Conservation (phyloP, 164 flowering plant species). For the Nelumbo lutea region DNA sequence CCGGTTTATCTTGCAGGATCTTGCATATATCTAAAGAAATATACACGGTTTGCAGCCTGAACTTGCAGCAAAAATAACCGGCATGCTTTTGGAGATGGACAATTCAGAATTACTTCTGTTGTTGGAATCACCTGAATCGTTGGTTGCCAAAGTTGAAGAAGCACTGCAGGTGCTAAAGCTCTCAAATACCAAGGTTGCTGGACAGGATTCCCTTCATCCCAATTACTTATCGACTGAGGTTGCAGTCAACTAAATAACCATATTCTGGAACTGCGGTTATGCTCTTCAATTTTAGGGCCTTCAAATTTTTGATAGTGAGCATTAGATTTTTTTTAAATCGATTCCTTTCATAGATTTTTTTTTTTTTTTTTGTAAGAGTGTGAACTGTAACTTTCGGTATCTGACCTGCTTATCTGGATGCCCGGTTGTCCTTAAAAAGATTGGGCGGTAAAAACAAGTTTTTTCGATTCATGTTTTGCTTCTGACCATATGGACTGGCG, state of each 20-base stretch:
- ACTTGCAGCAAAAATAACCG: conserved; percentile 73
- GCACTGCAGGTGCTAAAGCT: conserved; percentile 75
- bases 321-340: no score
- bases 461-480: no score
- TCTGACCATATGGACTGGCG: no score
- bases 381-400: background rate
- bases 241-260: conserved; percentile 38
- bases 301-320: background rate
- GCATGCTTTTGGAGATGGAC: conserved; percentile 96
- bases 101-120: conserved; percentile 64
- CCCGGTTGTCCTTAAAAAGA: no score
- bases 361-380: background rate
- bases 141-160: conserved; percentile 71
- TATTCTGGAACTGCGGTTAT: background rate
- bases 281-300: background rate
- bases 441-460: no score
- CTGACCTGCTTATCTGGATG: no score
- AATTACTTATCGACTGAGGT: conserved; percentile 54
- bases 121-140: conserved; percentile 73
- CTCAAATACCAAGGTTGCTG: conserved; percentile 41
- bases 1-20: background rate
- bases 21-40: background rate
- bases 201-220: conserved; percentile 40
- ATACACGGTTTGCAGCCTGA: conserved; percentile 48
- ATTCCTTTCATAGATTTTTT: background rate